Evolutionary conservation across 1,284 basidiomycete species (phyloP), one percentile per base, ranked within the genome.

Genomic region (Leccinum proliferum): DNA sequence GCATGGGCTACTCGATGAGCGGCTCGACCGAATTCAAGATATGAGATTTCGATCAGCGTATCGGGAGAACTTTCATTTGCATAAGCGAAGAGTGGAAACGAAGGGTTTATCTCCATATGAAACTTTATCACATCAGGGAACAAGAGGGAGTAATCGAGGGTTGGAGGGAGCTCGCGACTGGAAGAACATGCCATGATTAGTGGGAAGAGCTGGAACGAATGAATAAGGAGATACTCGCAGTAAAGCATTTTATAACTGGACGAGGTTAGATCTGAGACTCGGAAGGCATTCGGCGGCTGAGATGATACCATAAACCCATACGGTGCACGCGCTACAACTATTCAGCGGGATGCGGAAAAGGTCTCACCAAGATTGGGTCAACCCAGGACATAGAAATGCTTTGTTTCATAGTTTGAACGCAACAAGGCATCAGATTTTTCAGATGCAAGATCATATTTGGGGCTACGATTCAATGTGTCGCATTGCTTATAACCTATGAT

Each of bases 1-100:
- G 53, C 63, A 43, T 75, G 73, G 0, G 73, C 74, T 5, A 66
- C 46, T 12, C 77, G 67, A 59, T 78, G 76, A 39, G 70, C 66
- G 1, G 77, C 76, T 11, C 74, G 66, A 61, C 71, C 72, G 35
- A 76, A 74, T 43, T 74, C 75, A 29, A 72, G 67, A 39, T 66
- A 68, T 11, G 73, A 64, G 3, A 74, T 67, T 39, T 71, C 64
- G 10, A 64, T 66, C 12, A 63, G 34, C 0, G 41, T 48, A 21
- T 55, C 41, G 0, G 70, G 59, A 14, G 14, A 18, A 11, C 8
- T 39, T 18, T 73, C 71, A 6, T 66, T 60, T 7, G 61, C 1
- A 41, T 66, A 74, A 6, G 62, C 48, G 29, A 64, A 76, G 1
- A 63, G 37, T 1, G 75, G 72, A 14, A 66, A 59, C 11, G 58